Evolutionary conservation across 441 rosid genomes (phyloP), one percentile per base, ranked within the genome.

Genomic region (Omphalea diandra): DNA sequence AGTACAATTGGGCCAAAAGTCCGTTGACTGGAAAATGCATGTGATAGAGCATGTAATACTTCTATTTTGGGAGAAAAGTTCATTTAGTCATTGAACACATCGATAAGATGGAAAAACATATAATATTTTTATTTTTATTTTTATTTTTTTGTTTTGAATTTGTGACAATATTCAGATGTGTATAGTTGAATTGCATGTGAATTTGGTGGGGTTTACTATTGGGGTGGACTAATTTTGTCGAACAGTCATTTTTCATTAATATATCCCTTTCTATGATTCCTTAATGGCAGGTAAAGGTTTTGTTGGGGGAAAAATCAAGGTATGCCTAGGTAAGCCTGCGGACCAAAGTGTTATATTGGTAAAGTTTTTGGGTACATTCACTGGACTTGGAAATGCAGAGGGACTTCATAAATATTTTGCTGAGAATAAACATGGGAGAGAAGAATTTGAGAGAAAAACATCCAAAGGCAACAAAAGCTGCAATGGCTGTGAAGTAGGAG

Each of bases 341-440:
- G 87, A 88, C 76, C 87, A 85, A 70, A 88, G 88, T 69, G 68
- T 85, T 27, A 76, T 86, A 79, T 70, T 85, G 71, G 85, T 84
- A 70, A 85, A 80, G 73, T 85, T 83, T 74, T 64, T 81, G 65
- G 82, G 85, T 52, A 86, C 89, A 17, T 83, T 88, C 60, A 68
- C 89, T 22, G 89, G 89, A 60, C 84, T 88, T 62, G 78, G 73
- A 59, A 77, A 56, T 68, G 89, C 94, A 54, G 86, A 86, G 79
- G 83, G 59, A 76, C 85, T 86, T 67, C 81, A 83, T 31, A 70
- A 70, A 65, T 83, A 78, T 74, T 83, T 86, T 64, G 69, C 66
- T 1, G 85, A 79, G 73, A 76, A 74, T 33, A 62, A 73, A 44
- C 85, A 59, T 9, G 91, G 91, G 33, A 86, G 88, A 61, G 65